Conservation (phyloP, 306 rosid genomes). For the Fragaria ananassa region DNA sequence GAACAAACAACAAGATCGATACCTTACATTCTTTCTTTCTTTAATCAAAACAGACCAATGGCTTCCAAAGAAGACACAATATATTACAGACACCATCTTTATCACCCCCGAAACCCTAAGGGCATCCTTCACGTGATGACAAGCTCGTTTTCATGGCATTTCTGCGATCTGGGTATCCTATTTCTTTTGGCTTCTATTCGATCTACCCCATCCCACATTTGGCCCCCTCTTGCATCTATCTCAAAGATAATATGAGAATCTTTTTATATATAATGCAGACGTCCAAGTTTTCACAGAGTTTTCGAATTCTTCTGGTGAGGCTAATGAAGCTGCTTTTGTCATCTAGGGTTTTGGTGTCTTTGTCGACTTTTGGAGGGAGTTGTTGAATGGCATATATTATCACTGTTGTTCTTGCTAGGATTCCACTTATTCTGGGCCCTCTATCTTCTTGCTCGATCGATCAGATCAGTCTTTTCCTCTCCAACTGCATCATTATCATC, state of each 20-base stretch:
- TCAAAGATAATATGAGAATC: conserved; percentile 34
- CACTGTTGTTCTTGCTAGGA: conserved; percentile 40
- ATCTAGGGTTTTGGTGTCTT: conserved; percentile 45
- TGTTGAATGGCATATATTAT: conserved; percentile 43
- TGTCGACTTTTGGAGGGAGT: conserved; percentile 50
- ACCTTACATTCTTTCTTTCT: conserved; percentile 15
- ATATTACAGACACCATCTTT: conserved; percentile 24
- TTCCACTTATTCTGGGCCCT: conserved; percentile 42
- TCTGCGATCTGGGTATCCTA: conserved; percentile 48
- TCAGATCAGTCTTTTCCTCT: conserved; percentile 23
- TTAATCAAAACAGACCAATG: conserved; percentile 3
- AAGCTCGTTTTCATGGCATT: conserved; percentile 46
- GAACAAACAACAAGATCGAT: conserved; percentile 27
- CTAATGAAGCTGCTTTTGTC: conserved; percentile 39
- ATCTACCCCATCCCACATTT: neutral
- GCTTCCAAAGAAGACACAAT: conserved; percentile 34
- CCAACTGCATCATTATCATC: conserved; percentile 34
- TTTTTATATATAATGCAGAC: conserved; percentile 41
- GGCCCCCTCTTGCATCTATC: conserved; percentile 23
- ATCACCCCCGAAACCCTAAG: conserved; percentile 18
- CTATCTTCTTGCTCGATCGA: conserved; percentile 3
- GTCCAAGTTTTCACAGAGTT: conserved; percentile 7
- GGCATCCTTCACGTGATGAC: conserved; percentile 83
- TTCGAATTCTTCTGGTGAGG: conserved; percentile 21
- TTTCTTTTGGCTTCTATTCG: conserved; percentile 24